phyloP scores from a whole-genome alignment of 176 grass and related monocot genomes.

The Cenchrus americanus region DNA sequence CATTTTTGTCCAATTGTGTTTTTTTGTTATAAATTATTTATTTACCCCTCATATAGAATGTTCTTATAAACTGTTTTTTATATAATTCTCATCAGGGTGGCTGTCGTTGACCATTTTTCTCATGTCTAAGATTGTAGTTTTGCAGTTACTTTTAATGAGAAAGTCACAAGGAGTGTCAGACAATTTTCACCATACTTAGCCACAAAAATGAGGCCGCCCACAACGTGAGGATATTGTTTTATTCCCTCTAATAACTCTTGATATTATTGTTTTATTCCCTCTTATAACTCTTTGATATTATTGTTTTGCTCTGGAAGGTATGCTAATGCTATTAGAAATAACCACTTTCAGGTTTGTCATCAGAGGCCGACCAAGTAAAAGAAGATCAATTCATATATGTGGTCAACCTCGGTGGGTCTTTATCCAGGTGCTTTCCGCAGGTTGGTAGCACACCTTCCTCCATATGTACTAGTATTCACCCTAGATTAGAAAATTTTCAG shows the following conservation, averaged over 20 bases:
- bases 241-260: not conserved
- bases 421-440: constrained; percentile 80
- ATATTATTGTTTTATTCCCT: constrained; percentile 21
- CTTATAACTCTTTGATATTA: not conserved
- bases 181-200: constrained; percentile 96
- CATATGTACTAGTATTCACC: not conserved
- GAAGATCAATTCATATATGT: constrained; percentile 94
- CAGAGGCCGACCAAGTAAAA: constrained; percentile 74
- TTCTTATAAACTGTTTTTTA: not conserved
- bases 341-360: constrained; percentile 64
- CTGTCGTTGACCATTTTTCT: constrained; percentile 40
- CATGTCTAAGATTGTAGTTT: constrained; percentile 63
- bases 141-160: constrained; percentile 92
- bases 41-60: not conserved
- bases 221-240: constrained; percentile 50
- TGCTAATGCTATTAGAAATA: not conserved
- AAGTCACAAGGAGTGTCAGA: constrained; percentile 79
- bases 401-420: constrained; percentile 87
- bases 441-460: constrained; percentile 38
- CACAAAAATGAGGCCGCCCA: constrained; percentile 85
- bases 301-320: not conserved
- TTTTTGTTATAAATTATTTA: constrained; percentile 26
- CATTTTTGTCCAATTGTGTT: constrained; percentile 42
- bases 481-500: not conserved
- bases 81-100: not conserved